Conservation (phyloP, 2,329 filamentous ascomycete genomes). For the Macrophomina tecta region DNA sequence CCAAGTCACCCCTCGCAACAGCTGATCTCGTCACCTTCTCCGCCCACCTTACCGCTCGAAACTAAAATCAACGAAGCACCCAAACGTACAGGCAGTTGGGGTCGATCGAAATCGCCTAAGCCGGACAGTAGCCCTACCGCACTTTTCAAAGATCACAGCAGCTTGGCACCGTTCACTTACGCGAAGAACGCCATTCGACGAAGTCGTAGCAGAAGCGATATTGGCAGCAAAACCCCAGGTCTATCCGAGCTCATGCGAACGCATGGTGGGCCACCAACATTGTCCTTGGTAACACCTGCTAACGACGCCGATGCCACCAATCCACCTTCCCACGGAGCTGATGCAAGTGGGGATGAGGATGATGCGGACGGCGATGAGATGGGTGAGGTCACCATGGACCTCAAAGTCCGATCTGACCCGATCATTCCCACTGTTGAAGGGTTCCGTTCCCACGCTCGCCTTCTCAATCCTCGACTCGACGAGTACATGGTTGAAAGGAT, state of each 20-base stretch:
- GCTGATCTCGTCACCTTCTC: background rate
- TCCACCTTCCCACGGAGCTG: background rate
- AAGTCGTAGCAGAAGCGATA: slow-evolving; percentile 63
- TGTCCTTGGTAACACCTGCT: slow-evolving; percentile 58
- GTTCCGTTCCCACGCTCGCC: slow-evolving; percentile 75
- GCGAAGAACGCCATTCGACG: slow-evolving; percentile 56
- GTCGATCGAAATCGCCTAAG: slow-evolving; percentile 48
- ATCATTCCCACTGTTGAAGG: slow-evolving; percentile 77
- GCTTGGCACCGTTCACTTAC: slow-evolving; percentile 44
- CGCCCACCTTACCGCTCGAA: slow-evolving; percentile 6
- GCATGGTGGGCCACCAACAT: slow-evolving; percentile 64
- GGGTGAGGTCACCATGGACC: slow-evolving; percentile 64
- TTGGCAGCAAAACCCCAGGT: slow-evolving; percentile 52
- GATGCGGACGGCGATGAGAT: slow-evolving; percentile 44
- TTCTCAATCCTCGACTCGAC: slow-evolving; percentile 75
- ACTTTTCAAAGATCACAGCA: slow-evolving; percentile 9
- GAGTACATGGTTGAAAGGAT: slow-evolving; percentile 77
- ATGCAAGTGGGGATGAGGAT: slow-evolving; percentile 42
- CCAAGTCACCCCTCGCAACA: slow-evolving; percentile 36
- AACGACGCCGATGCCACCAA: slow-evolving; percentile 43
- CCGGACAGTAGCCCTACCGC: slow-evolving; percentile 46
- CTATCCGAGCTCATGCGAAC: slow-evolving; percentile 62
- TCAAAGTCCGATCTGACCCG: slow-evolving; percentile 66
- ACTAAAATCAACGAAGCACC: slow-evolving; percentile 15
- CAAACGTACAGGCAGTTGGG: slow-evolving; percentile 50